Evolutionary conservation across 2,329 filamentous ascomycete genomes (phyloP).

Genomic region (Aspergillus floridensis): DNA sequence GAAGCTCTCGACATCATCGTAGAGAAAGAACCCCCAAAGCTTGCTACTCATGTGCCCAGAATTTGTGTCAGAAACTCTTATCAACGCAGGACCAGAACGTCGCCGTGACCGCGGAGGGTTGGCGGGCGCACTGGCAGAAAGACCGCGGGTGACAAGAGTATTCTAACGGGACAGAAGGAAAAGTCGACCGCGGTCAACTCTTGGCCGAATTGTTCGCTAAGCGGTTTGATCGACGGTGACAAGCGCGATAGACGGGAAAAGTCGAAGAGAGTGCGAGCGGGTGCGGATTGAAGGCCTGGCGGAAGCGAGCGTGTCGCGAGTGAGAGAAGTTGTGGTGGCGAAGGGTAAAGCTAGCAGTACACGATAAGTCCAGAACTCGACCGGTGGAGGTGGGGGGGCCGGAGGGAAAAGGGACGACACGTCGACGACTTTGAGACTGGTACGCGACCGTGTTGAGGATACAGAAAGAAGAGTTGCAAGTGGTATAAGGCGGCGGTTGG

Average conservation of each 20-base stretch:
- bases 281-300: not conserved
- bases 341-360: conserved; percentile 15
- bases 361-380: conserved; percentile 11
- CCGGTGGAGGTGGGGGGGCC: conserved; percentile 2
- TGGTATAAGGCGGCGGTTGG: not conserved
- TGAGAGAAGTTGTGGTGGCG: conserved; percentile 19
- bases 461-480: not conserved
- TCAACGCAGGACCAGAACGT: conserved; percentile 68
- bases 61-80: conserved; percentile 41
- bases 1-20: conserved; percentile 97
- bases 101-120: conserved; percentile 81
- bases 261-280: not conserved
- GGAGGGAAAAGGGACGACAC: conserved; percentile 1
- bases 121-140: conserved; percentile 75
- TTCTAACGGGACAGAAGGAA: conserved; percentile 19
- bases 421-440: conserved; percentile 3
- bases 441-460: conserved; percentile 15
- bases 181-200: conserved; percentile 18
- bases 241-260: not conserved
- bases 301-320: conserved; percentile 8
- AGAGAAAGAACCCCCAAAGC: conserved; percentile 94
- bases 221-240: not conserved
- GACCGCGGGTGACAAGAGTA: conserved; percentile 34
- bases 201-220: conserved; percentile 11
- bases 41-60: conserved; percentile 81